These are phyloP conservation scores for Citrus medica DNA, from an alignment of 345 rosid species.

Conservation along the genomic window DNA sequence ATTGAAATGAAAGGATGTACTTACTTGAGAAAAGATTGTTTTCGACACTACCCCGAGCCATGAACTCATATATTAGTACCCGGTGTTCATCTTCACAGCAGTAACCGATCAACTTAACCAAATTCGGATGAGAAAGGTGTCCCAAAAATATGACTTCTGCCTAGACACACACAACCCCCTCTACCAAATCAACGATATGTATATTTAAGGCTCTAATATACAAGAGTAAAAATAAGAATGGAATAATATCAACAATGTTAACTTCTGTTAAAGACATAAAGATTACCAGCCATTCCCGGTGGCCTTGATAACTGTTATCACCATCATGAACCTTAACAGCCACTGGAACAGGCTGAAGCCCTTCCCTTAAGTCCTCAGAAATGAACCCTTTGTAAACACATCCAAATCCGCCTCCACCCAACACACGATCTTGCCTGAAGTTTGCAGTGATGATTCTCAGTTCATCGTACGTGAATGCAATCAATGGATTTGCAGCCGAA, in stretches of 20 bases:
- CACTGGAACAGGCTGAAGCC: slow-evolving; percentile 62
- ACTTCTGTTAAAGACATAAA: slow-evolving; percentile 3
- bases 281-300: slow-evolving; percentile 96
- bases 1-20: slow-evolving; percentile 15
- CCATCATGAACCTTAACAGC: slow-evolving; percentile 99
- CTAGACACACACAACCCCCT: slow-evolving; percentile 36
- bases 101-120: slow-evolving; percentile 89
- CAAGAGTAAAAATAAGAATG: background rate
- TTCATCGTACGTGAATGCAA: slow-evolving; percentile 78
- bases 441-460: slow-evolving; percentile 67
- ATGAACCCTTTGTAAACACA: slow-evolving; percentile 88
- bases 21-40: slow-evolving; percentile 84
- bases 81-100: slow-evolving; percentile 90
- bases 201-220: background rate
- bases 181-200: slow-evolving; percentile 9
- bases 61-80: slow-evolving; percentile 83
- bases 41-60: slow-evolving; percentile 95
- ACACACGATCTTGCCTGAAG: slow-evolving; percentile 85
- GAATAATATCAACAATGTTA: background rate
- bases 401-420: slow-evolving; percentile 99
- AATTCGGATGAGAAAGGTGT: slow-evolving; percentile 92
- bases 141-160: slow-evolving; percentile 98
- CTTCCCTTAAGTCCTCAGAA: slow-evolving; percentile 55
- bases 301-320: slow-evolving; percentile 87
- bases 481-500: slow-evolving; percentile 71